Conservation (phyloP, 2,329 filamentous ascomycete genomes). For the Monosporascus sp. region DNA sequence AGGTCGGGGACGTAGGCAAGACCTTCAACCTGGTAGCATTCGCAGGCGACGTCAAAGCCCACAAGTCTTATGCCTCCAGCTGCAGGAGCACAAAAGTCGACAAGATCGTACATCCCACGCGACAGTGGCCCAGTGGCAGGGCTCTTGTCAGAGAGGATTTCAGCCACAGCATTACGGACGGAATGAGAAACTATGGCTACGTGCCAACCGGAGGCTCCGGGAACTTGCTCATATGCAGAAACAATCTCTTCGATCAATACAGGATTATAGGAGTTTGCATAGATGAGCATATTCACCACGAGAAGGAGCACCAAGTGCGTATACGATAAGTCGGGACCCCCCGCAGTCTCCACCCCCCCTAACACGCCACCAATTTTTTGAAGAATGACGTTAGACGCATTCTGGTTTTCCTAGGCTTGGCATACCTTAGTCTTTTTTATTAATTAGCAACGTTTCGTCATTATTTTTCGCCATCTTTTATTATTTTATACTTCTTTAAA, state of each 20-base stretch:
- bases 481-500: no score
- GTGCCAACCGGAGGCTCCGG: conserved; percentile 4
- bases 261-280: conserved; percentile 10
- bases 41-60: conserved; percentile 11
- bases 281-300: conserved; percentile 3
- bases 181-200: conserved; percentile 10
- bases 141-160: conserved; percentile 22
- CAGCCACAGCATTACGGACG: conserved; percentile 7
- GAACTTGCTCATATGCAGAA: conserved; percentile 8
- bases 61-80: conserved; percentile 7
- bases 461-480: no score
- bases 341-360: no score
- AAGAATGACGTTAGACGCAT: no score
- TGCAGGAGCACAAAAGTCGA: conserved; percentile 10
- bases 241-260: conserved; percentile 3
- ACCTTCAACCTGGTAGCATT: conserved; percentile 19
- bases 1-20: conserved; percentile 19
- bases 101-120: conserved; percentile 1
- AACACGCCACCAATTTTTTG: no score
- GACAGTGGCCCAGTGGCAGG: conserved; percentile 8
- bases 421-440: no score
- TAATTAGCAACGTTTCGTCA: no score
- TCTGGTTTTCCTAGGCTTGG: no score
- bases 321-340: no score
- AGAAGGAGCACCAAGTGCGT: neutral